A percentile compares a stretch with the other conserved stretches of the same genome.
phyloP scores from a whole-genome alignment of 768 basidiomycete species.

The Amanita inopinata region DNA sequence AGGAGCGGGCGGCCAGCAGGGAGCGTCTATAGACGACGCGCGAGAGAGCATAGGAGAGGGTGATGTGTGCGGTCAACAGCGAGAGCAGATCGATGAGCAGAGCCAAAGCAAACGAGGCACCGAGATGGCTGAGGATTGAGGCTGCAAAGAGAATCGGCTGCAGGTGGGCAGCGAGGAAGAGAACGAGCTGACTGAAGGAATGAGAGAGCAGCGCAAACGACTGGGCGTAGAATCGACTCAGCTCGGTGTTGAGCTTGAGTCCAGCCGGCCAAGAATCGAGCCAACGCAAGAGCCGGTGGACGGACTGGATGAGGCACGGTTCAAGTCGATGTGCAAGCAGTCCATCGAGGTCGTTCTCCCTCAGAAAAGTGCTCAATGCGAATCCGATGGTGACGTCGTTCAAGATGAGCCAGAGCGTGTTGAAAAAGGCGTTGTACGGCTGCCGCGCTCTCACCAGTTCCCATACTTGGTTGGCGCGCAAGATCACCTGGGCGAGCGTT shows the following conservation, averaged over 20 bases:
- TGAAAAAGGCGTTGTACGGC: conserved; percentile 49
- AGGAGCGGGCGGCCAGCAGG: conserved; percentile 45
- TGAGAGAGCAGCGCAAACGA: conserved; percentile 35
- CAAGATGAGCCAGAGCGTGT: conserved; percentile 80
- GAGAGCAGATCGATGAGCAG: conserved; percentile 56
- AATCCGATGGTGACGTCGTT: conserved; percentile 86
- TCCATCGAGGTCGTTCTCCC: conserved; percentile 24
- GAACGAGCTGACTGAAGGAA: conserved; percentile 7
- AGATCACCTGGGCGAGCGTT: neutral
- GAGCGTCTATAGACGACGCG: conserved; percentile 52
- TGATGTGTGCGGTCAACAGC: conserved; percentile 63
- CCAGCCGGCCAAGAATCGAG: conserved; percentile 95
- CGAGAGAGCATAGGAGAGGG: conserved; percentile 57
- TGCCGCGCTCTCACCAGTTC: neutral
- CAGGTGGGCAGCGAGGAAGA: conserved; percentile 1
- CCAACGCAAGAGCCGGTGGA: conserved; percentile 60
- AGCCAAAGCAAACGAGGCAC: conserved; percentile 60
- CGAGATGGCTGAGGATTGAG: conserved; percentile 29
- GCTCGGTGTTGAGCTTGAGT: conserved; percentile 89
- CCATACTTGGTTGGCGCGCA: neutral
- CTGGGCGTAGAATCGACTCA: conserved; percentile 79
- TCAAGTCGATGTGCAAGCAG: neutral
- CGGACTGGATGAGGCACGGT: conserved; percentile 27
- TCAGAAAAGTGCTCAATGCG: conserved; percentile 60
- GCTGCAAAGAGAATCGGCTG: conserved; percentile 18